Conservation (phyloP, 306 rosid species). For the Quercus engelmannii region DNA sequence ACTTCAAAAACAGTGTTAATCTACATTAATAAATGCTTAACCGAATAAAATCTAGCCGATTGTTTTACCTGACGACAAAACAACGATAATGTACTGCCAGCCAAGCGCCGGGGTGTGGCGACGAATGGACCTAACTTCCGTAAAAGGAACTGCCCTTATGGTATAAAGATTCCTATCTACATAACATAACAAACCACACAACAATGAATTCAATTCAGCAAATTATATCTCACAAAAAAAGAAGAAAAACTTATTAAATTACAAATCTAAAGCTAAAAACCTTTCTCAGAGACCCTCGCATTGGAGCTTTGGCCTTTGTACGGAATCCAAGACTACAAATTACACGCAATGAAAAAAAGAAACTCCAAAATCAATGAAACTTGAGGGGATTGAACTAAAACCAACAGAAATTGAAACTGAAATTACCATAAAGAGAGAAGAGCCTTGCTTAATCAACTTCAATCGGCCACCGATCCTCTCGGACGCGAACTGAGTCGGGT, state of each 20-base stretch:
- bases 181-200: constrained; percentile 30
- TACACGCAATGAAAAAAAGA: neutral
- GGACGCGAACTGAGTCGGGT: constrained; percentile 78
- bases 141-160: constrained; percentile 72
- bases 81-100: constrained; percentile 88
- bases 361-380: neutral
- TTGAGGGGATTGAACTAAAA: neutral
- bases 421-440: constrained; percentile 70
- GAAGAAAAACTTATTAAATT: neutral
- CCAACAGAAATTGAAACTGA: neutral
- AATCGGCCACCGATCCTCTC: constrained; percentile 89
- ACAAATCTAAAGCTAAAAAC: constrained; percentile 33
- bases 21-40: neutral
- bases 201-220: constrained; percentile 6
- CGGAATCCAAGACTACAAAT: constrained; percentile 81
- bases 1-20: neutral
- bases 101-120: constrained; percentile 89
- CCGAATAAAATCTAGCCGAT: neutral
- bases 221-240: neutral
- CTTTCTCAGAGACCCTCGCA: constrained; percentile 71
- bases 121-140: constrained; percentile 84
- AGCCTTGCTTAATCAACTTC: constrained; percentile 73
- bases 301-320: constrained; percentile 67
- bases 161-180: constrained; percentile 85
- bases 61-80: constrained; percentile 73